Evolutionary conservation across 768 basidiomycete species (phyloP).

Genomic region (Amanita jacksonii): DNA sequence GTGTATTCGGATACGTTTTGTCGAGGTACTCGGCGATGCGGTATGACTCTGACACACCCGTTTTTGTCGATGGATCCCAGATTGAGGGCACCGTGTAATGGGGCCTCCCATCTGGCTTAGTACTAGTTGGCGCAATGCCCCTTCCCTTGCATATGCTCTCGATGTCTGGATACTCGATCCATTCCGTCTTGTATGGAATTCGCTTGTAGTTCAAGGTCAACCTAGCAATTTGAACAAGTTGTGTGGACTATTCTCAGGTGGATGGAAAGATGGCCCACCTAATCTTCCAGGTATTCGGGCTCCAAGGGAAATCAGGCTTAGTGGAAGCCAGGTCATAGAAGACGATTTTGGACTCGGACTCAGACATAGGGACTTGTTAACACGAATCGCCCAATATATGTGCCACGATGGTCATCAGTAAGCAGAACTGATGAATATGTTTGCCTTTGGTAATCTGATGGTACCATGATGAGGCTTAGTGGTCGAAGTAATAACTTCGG

Average conservation of each 20-base stretch:
- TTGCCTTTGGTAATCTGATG: too few species aligned
- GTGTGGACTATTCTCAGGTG: not conserved
- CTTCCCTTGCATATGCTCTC: conserved; percentile 22
- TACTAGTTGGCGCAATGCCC: conserved; percentile 21
- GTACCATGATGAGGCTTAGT: too few species aligned
- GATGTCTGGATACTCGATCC: conserved; percentile 32
- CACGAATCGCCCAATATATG: too few species aligned
- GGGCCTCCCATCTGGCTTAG: conserved; percentile 18
- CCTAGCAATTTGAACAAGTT: conserved; percentile 6
- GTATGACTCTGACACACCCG: conserved; percentile 25
- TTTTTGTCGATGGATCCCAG: conserved; percentile 24
- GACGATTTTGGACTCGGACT: conserved; percentile 14
- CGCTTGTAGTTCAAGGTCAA: conserved; percentile 20
- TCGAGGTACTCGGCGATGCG: conserved; percentile 35
- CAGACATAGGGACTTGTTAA: too few species aligned
- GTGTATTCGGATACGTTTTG: conserved; percentile 26
- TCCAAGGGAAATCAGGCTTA: conserved; percentile 23
- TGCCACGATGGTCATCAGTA: too few species aligned
- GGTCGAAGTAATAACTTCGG: too few species aligned
- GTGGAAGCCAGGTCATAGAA: conserved; percentile 37
- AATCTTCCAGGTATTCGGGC: conserved; percentile 37
- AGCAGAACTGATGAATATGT: too few species aligned
- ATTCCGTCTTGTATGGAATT: conserved; percentile 29
- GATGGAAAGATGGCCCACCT: conserved; percentile 21
- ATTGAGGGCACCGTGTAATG: conserved; percentile 32